Evolutionary conservation across 2,329 filamentous ascomycete species (phyloP).

Genomic region (Calonectria fujianensis): DNA sequence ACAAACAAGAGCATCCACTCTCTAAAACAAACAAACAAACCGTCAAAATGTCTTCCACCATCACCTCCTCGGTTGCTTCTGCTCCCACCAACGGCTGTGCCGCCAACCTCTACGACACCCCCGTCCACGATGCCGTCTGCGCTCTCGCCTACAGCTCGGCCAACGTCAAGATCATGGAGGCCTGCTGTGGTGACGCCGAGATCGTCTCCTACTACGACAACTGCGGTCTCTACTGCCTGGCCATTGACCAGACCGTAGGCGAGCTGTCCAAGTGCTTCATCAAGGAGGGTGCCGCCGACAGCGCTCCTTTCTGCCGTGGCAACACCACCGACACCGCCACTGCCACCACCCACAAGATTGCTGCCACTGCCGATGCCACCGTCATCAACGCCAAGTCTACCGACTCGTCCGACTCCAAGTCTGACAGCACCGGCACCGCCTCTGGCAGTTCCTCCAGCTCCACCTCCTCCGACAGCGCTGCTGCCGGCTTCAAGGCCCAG

Average conservation of each 20-base stretch:
- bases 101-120: slow-evolving; percentile 63
- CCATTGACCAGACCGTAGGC: slow-evolving; percentile 56
- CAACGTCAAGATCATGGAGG: slow-evolving; percentile 64
- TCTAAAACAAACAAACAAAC: slow-evolving; percentile 46
- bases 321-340: slow-evolving; percentile 61
- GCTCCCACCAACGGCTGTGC: slow-evolving; percentile 42
- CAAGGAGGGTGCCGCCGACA: slow-evolving; percentile 60
- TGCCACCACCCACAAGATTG: slow-evolving; percentile 50
- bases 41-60: slow-evolving; percentile 48
- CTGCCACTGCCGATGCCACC: slow-evolving; percentile 57
- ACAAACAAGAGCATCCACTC: not conserved
- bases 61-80: slow-evolving; percentile 39
- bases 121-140: slow-evolving; percentile 66
- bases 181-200: slow-evolving; percentile 67
- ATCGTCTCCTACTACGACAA: slow-evolving; percentile 67
- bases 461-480: slow-evolving; percentile 47
- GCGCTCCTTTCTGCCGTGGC: slow-evolving; percentile 67
- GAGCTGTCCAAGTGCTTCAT: slow-evolving; percentile 62
- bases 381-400: slow-evolving; percentile 53
- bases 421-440: slow-evolving; percentile 25
- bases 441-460: slow-evolving; percentile 37
- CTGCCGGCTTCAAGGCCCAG: slow-evolving; percentile 48
- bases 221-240: slow-evolving; percentile 71
- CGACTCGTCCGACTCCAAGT: slow-evolving; percentile 28
- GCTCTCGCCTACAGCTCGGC: slow-evolving; percentile 63